phyloP scores from a whole-genome alignment of 2,329 filamentous ascomycete genomes.

The Coniochaeta sp. region DNA sequence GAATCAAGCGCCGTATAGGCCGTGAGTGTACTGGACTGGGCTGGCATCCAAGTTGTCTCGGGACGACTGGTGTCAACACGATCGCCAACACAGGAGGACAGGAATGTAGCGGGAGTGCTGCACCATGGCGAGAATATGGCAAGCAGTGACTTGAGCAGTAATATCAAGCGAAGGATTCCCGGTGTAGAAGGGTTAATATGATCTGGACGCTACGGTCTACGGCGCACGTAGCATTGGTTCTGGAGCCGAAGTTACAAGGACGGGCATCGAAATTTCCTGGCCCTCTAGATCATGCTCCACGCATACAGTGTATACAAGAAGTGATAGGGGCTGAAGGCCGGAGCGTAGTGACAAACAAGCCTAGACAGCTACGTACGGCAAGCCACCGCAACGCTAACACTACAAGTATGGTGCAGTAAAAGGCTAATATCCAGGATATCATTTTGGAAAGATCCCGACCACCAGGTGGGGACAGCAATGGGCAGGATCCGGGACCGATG shows the following conservation, averaged over 20 bases:
- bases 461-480: not conserved
- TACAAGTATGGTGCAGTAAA: not conserved
- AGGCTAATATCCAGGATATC: not conserved
- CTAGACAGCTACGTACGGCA: not conserved
- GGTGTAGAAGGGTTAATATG: conserved; percentile 2
- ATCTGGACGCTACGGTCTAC: not conserved
- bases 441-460: not conserved
- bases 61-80: not conserved
- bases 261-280: not conserved
- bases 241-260: not conserved
- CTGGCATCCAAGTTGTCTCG: not conserved
- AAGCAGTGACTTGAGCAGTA: not conserved
- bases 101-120: not conserved
- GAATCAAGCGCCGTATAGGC: not conserved
- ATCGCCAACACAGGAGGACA: not conserved
- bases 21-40: not conserved
- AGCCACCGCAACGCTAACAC: not conserved
- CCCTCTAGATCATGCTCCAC: not conserved
- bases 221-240: not conserved
- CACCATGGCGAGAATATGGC: not conserved
- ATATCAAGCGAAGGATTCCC: not conserved
- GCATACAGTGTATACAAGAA: not conserved
- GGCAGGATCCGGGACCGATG: not conserved
- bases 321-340: not conserved
- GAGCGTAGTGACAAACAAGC: not conserved